Evolutionary conservation across 2,329 filamentous ascomycete genomes (phyloP), one percentile per base, ranked within the genome.

Genomic region (Fusarium sp.): DNA sequence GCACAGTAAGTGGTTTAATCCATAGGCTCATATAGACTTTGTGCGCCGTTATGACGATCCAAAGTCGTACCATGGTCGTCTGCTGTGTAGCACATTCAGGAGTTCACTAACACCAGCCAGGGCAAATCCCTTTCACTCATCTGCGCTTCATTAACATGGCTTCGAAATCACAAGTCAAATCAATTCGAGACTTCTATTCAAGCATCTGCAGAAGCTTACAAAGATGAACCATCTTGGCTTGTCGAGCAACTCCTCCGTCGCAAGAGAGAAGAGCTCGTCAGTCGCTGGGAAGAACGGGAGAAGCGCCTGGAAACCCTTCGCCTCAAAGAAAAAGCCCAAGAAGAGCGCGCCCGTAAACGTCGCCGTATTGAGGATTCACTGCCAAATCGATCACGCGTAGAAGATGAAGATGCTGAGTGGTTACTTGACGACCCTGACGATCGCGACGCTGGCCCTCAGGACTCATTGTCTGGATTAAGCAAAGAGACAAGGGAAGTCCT

Each of bases 51-150:
- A 4, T 2, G 22, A 24, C 14, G 17, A 17, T 31, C 8, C 6
- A 13, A n/a, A n/a, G 33, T 18, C 5, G 33, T 24, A 39, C 34
- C 31, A 43, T 42, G 20, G 26, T 38, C 15, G 20, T 4, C 10
- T 31, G 28, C 14, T 31, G 28, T 13, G 11, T 28, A 26, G 22
- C 14, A 22, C n/a, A 10, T 17, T 14, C 10, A 13, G 39, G 14
- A 14, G 10, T 17, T 40, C 7, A n/a, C 58, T 70, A 40, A 74
- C 43, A 51, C 34, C 5, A n/a, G 38, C 24, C 67, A 92, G 85
- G 95, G 95, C 44, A 98, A 98, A 86, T 97, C 95, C 2, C 81
- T 98, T 44, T 97, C 95, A 69, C 85, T 98, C 28, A 96, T 98
- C 67, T 98, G 95, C 77, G 92, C 91, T 40, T 91, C 94, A 7